Conservation (phyloP, 306 rosid genomes). For the Parietaria judaica region DNA sequence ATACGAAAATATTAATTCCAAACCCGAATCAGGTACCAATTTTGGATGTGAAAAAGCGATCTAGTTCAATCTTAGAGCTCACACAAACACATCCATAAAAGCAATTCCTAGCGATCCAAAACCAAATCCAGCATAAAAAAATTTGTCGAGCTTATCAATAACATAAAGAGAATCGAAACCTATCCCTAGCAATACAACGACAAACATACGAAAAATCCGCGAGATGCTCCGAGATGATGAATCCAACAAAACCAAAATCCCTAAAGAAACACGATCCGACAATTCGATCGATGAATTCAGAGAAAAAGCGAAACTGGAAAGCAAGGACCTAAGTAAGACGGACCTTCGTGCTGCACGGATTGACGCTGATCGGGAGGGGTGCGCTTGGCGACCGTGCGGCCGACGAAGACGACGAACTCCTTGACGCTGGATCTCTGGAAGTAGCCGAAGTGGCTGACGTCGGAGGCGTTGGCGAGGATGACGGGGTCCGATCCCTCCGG, state of each 20-base stretch:
- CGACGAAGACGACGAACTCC: conserved; percentile 84
- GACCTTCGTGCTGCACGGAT: conserved; percentile 96
- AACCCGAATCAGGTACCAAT: no score
- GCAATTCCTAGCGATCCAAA: no score
- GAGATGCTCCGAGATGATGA: neutral
- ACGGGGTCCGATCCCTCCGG: conserved; percentile 88
- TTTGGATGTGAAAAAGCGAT: no score
- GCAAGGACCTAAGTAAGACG: conserved; percentile 1
- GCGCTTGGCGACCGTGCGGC: conserved; percentile 93
- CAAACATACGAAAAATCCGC: neutral
- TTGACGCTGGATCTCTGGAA: conserved; percentile 87
- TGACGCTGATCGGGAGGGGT: conserved; percentile 86
- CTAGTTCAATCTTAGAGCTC: no score
- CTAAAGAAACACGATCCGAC: neutral
- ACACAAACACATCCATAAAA: no score
- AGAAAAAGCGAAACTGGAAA: neutral
- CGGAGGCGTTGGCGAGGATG: conserved; percentile 58
- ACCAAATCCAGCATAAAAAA: no score
- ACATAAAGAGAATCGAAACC: neutral
- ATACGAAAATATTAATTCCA: no score
- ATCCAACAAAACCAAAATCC: neutral
- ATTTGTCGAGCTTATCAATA: no score
- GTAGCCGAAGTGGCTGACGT: conserved; percentile 76
- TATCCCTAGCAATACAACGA: neutral
- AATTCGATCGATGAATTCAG: neutral